These are phyloP conservation scores for Curvularia sp. DNA, from an alignment of 2,329 filamentous ascomycete species.

Conservation along the genomic window DNA sequence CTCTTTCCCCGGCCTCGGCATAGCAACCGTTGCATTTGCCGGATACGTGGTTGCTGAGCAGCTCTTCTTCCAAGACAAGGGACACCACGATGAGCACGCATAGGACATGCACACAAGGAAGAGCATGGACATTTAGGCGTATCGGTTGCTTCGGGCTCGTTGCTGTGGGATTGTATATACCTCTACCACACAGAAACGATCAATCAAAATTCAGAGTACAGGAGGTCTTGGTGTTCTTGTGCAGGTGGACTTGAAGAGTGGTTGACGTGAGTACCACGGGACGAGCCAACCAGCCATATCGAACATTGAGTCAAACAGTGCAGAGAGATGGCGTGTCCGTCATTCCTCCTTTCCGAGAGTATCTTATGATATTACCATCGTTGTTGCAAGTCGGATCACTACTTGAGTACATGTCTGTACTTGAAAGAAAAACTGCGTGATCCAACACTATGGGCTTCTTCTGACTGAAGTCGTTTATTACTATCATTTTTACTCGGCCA, in stretches of 20 bases:
- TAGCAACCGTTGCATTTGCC: slow-evolving; percentile 88
- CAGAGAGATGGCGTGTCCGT: background rate
- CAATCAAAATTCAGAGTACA: slow-evolving; percentile 2
- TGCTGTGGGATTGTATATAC: slow-evolving; percentile 47
- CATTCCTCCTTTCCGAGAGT: background rate
- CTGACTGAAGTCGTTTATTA: background rate
- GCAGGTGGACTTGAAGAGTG: background rate
- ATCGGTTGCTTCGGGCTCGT: slow-evolving; percentile 39
- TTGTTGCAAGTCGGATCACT: background rate
- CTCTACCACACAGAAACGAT: slow-evolving; percentile 38
- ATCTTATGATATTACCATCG: background rate
- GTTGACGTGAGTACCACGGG: background rate
- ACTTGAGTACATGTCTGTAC: background rate
- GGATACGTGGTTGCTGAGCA: slow-evolving; percentile 91
- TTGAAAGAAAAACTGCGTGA: background rate
- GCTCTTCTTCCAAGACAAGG: slow-evolving; percentile 76
- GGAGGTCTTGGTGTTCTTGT: background rate
- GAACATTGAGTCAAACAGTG: background rate
- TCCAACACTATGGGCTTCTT: background rate
- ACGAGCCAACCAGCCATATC: background rate
- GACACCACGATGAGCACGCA: slow-evolving; percentile 32
- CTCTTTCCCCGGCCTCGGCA: slow-evolving; percentile 88
- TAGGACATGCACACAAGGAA: slow-evolving; percentile 6
- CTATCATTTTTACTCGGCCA: background rate
- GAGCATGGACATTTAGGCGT: slow-evolving; percentile 31